Base-by-base conservation (phyloP, 768 basidiomycete species). In the Steccherinum ochraceum region DNA sequence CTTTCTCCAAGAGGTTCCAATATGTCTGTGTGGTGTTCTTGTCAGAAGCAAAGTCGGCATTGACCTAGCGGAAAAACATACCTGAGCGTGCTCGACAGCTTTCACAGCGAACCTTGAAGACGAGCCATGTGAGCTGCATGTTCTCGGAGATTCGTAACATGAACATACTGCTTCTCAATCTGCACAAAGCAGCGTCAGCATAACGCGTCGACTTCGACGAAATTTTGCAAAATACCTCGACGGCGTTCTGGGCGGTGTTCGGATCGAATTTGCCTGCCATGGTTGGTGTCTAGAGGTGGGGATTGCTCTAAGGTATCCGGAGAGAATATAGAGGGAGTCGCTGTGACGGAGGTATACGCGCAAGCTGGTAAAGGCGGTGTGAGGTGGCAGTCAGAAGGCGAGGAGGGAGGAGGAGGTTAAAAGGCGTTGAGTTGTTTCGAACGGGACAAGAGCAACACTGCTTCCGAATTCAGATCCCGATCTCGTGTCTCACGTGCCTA, bases 11-110 rank as follows among this genome's bases (percentile, higher is more conserved):
- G 41, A 99, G 76, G 64, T 92, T 93, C 87, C 93, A 95, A 70
- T 97, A 97, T 5, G 93, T 93, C 89, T 97, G 58, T 20, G 44
- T 42, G 39, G 23, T 25, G 2, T 12, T 13, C 27, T 13, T 5
- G 45, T 52, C 27, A 43, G 40, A 23, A 26, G 18, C 16, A 24
- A 39, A 5, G 23, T 18, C n/a, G 12, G 24, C 18, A 18, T 23
- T n/a, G 4, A 4, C 39, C 12, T 7, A 21, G 42, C 44, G 48
- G 43, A 25, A 35, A 21, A n/a, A 65, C 80, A 54, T 47, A 90
- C 93, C 76, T 95, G 91, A 42, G 94, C 91, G 58, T 98, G 93
- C 65, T 99, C 94, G 47, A 98, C 93, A 12, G 93, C 91, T 67
- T 86, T 91, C 50, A 99, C 95, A 21, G 91, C 91, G 64, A 93